These are phyloP conservation scores for Urochloa ruziziensis DNA, from an alignment of 176 grass and related monocot species.

Conservation along the genomic window DNA sequence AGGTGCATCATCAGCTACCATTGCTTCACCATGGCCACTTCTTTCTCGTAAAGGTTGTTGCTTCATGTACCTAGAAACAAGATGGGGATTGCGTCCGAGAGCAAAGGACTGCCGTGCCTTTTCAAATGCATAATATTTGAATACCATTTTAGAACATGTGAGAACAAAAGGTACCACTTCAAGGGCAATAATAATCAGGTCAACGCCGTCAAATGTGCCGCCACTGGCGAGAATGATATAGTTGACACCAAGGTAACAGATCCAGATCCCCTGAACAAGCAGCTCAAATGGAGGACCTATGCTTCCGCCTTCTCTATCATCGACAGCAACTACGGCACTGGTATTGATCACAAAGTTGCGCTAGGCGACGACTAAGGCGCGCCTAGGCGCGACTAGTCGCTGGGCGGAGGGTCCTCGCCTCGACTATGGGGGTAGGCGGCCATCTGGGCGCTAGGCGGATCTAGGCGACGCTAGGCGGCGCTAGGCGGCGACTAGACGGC, in stretches of 20 bases:
- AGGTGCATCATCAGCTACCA: background rate
- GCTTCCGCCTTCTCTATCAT: background rate
- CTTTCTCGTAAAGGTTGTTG: background rate
- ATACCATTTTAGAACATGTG: background rate
- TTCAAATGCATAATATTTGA: background rate
- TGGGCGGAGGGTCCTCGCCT: no score
- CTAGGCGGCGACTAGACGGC: no score
- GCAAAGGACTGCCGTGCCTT: background rate
- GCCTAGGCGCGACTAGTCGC: no score
- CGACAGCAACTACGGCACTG: background rate
- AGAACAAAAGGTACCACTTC: background rate
- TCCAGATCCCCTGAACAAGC: background rate
- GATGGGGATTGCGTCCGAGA: background rate
- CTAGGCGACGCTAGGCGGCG: no score
- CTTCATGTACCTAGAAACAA: background rate
- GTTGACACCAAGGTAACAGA: background rate
- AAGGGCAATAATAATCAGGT: no score
- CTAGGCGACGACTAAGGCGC: no score
- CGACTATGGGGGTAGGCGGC: no score
- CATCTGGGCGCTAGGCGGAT: no score
- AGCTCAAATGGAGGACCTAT: background rate
- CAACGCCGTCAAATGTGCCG: background rate
- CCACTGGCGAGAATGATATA: no score
- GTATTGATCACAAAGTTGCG: background rate
- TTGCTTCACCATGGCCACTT: background rate